Evolutionary conservation across 2,329 filamentous ascomycete genomes (phyloP).

Genomic region (Verticillium nubilum): DNA sequence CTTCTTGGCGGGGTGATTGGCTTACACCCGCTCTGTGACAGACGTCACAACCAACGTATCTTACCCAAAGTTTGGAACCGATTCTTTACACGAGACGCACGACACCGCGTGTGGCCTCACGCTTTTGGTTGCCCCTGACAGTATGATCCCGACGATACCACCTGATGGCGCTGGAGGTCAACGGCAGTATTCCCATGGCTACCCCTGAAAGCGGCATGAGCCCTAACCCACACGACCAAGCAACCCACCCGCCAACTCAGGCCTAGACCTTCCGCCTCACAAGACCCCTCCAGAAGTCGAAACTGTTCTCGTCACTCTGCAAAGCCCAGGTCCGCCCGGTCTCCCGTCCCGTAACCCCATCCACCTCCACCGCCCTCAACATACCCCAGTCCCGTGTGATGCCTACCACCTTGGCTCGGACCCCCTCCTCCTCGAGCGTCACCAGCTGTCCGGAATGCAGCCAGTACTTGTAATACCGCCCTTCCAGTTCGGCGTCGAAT

Average conservation of each 20-base stretch:
- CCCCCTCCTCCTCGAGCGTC: slow-evolving; percentile 70
- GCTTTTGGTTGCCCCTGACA: neutral
- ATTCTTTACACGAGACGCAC: neutral
- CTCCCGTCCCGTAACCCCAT: slow-evolving; percentile 61
- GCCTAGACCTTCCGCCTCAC: slow-evolving; percentile 68
- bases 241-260: neutral
- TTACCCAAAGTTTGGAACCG: neutral
- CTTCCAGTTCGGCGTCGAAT: slow-evolving; percentile 68
- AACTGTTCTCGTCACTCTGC: slow-evolving; percentile 96
- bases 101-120: neutral
- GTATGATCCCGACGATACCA: neutral
- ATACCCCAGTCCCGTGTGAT: slow-evolving; percentile 92
- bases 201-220: neutral
- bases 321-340: slow-evolving; percentile 78
- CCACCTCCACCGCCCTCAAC: slow-evolving; percentile 77
- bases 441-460: slow-evolving; percentile 70
- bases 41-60: neutral
- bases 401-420: slow-evolving; percentile 71
- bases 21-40: neutral
- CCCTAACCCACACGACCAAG: neutral
- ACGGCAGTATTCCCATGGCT: too few species aligned
- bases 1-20: neutral
- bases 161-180: too few species aligned
- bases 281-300: slow-evolving; percentile 92
- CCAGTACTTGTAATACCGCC: slow-evolving; percentile 77